Conservation (phyloP, 2,329 filamentous ascomycete genomes). For the Aspergillus brasiliensis region DNA sequence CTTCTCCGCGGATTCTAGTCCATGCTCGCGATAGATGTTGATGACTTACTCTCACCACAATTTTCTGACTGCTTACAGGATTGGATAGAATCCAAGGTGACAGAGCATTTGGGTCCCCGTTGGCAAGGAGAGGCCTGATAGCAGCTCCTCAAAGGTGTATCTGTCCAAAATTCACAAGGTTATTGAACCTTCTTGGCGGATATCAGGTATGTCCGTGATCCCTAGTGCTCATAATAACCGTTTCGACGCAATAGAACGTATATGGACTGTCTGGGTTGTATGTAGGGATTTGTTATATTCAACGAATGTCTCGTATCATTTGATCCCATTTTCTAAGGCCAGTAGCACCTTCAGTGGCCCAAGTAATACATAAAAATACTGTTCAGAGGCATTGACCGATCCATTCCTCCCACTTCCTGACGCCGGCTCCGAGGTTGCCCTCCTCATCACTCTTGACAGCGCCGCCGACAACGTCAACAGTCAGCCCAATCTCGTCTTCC, state of each 20-base stretch:
- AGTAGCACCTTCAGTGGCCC: neutral
- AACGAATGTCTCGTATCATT: neutral
- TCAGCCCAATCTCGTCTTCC: constrained; percentile 74
- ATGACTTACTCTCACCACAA: neutral
- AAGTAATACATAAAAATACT: neutral
- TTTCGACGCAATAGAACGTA: neutral
- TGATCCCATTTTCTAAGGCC: neutral
- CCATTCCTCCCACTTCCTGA: constrained; percentile 89
- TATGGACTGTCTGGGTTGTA: neutral
- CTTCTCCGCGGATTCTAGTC: neutral
- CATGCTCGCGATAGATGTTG: neutral
- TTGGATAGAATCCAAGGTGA: constrained; percentile 24
- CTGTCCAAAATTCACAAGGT: neutral
- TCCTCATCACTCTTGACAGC: constrained; percentile 59
- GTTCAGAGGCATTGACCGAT: constrained; percentile 72
- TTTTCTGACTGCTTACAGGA: constrained; percentile 14
- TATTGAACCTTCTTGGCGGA: neutral
- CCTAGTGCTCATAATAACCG: neutral
- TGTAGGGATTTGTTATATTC: neutral
- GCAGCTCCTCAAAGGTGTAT: neutral
- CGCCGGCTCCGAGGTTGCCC: constrained; percentile 63
- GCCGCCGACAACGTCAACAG: constrained; percentile 75
- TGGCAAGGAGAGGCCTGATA: neutral
- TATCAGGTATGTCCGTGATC: neutral
- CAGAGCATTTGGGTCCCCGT: constrained; percentile 14